phyloP scores from a whole-genome alignment of 1,284 basidiomycete species.

The Cryptococcus sp. region DNA sequence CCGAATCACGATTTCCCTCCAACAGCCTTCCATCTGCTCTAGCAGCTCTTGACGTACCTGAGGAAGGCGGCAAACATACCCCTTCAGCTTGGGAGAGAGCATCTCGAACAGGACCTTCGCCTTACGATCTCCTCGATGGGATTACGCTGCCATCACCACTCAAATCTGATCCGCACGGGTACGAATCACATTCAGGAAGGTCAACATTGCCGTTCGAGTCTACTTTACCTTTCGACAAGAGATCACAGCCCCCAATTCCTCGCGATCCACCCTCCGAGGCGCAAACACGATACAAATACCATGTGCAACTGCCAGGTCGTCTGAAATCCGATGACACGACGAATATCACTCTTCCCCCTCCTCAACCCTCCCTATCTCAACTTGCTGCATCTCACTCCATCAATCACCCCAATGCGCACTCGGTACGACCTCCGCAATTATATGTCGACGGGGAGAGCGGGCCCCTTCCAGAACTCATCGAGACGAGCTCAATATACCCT shows the following conservation, averaged over 20 bases:
- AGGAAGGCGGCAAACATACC: neutral
- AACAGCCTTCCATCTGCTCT: constrained; percentile 1
- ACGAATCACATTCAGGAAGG: neutral
- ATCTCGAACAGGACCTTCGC: constrained; percentile 6
- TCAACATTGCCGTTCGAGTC: too few relatives aligned
- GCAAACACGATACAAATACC: neutral
- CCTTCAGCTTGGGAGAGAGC: constrained; percentile 9
- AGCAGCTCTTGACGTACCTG: neutral
- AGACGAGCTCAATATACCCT: too few relatives aligned
- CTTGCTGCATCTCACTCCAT: neutral
- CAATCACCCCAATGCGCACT: too few relatives aligned
- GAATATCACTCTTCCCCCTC: neutral
- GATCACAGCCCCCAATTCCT: too few relatives aligned
- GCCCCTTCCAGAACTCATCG: too few relatives aligned
- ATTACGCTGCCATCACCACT: constrained; percentile 3
- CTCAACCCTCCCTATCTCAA: neutral
- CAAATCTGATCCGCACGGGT: constrained; percentile 1
- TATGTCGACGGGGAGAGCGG: too few relatives aligned
- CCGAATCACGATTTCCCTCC: constrained; percentile 15
- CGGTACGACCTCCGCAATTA: too few relatives aligned
- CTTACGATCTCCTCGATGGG: constrained; percentile 14
- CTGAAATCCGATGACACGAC: neutral
- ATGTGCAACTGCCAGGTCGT: neutral
- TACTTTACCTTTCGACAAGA: too few relatives aligned
- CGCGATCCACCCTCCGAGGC: constrained; percentile 5